Percentiles rank a stretch among this genome's conserved stretches.
Evolutionary conservation across 1,284 basidiomycete genomes (phyloP).

Genomic region (Heterobasidion parviporum): DNA sequence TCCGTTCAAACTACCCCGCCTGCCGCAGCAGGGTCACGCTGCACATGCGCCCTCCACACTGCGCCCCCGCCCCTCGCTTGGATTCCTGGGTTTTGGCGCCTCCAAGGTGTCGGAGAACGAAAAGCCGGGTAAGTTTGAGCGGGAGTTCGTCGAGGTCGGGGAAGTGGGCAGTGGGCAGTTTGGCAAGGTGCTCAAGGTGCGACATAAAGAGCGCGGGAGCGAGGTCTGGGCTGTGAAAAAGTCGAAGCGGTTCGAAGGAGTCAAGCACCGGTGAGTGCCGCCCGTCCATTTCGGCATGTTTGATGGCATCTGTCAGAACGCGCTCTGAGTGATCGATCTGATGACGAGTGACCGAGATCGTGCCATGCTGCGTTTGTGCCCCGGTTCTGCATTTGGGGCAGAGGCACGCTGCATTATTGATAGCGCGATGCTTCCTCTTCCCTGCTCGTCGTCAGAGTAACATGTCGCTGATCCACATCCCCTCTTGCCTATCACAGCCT

Average conservation of each 20-base stretch:
- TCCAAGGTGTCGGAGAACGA: conserved; percentile 24
- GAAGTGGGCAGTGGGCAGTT: conserved; percentile 92
- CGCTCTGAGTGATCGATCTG: not conserved
- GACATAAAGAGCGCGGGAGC: conserved; percentile 38
- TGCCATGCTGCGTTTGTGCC: not conserved
- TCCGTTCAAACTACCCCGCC: conserved; percentile 2
- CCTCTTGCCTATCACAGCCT: conserved; percentile 36
- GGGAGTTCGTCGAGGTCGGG: conserved; percentile 75
- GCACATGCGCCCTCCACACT: conserved; percentile 7
- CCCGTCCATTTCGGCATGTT: not conserved
- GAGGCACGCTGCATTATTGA: no score
- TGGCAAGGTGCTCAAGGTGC: conserved; percentile 89
- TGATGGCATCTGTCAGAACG: not conserved
- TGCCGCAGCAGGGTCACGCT: conserved; percentile 7
- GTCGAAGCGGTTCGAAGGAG: conserved; percentile 89
- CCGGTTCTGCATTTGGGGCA: no score
- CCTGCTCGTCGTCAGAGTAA: not conserved
- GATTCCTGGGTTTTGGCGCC: conserved; percentile 10
- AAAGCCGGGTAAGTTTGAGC: conserved; percentile 59
- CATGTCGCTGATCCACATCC: not conserved
- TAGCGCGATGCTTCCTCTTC: not conserved
- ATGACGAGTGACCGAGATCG: not conserved
- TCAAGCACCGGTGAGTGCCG: conserved; percentile 73
- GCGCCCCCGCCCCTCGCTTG: conserved; percentile 13
- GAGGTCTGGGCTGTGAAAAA: conserved; percentile 88